Evolutionary conservation across 2,329 filamentous ascomycete species (phyloP), one percentile per base, ranked within the genome.

Genomic region (Arthroderma sp.): DNA sequence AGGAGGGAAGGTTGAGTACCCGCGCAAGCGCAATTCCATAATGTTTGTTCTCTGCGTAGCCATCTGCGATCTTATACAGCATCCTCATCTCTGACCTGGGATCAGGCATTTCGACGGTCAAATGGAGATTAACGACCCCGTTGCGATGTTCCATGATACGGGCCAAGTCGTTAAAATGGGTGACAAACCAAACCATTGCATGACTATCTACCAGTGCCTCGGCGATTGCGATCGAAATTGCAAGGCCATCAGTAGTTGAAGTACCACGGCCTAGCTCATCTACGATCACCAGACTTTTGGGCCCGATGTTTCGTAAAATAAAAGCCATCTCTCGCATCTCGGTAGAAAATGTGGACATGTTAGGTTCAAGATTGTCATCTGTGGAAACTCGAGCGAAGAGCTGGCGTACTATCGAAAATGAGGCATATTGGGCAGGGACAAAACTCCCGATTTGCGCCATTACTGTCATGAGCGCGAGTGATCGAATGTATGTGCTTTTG

Each of bases 271-370:
- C 89, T 3, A 98, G 74, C 58, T 98, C 91, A 54, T 98, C 91
- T 41, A 98, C 77, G 40, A 98, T 83, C 1, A 82, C 79, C 54
- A 94, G 71, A 53, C 84, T 89, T 40, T 77, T 75, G 5, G 72
- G 70, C 51, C 87, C 81, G 45, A 95, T 77, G 56, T 94, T 94
- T 43, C 78, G 75, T 1, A 96, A 66, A 44, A 98, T 95, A 59
- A 93, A 94, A 0, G 88, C 86, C 67, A 89, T 93, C 56, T 96
- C 91, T 36, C 86, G 76, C 91, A 98, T 96, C 62, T 98, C 91
- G 0, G 86, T 75, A 0, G 88, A 86, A 58, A 96, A 98, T 0
- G 86, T 94, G 0, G 89, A 96, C 27, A 94, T 76, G 50, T 94
- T 96, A 10, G 83, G 82, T 65, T 94, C 86, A 22, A 94, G 82